A percentile compares a stretch with the other conserved stretches of the same genome.
These are phyloP conservation scores for Syncephalastrum racemosum DNA, from an alignment of 371 early-diverging fungal genomes.

Conservation along the genomic window DNA sequence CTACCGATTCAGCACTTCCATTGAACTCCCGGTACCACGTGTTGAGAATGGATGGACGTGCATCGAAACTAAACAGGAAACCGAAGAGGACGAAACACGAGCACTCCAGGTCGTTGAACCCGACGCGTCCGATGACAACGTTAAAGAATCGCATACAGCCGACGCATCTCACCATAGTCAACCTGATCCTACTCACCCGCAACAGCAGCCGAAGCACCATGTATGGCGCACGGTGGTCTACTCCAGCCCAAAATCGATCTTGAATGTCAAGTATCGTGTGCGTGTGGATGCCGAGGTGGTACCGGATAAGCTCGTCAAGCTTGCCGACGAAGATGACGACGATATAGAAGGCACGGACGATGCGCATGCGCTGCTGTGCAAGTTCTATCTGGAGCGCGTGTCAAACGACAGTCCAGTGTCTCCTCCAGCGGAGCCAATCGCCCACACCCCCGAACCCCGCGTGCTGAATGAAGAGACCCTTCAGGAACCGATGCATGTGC, in stretches of 20 bases:
- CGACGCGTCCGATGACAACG: background rate
- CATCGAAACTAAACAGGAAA: no score
- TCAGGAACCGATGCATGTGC: constrained; percentile 24
- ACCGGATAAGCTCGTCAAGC: constrained; percentile 18
- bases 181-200: no score
- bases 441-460: background rate
- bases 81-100: constrained; percentile 5
- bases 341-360: constrained; percentile 7
- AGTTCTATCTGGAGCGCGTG: constrained; percentile 42
- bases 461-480: background rate
- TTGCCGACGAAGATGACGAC: constrained; percentile 13
- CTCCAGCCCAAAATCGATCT: constrained; percentile 30
- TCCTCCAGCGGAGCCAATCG: constrained; percentile 2
- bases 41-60: constrained; percentile 19
- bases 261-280: constrained; percentile 36
- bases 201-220: no score
- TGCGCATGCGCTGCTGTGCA: constrained; percentile 25
- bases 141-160: background rate
- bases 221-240: constrained; percentile 24
- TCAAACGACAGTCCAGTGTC: background rate
- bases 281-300: constrained; percentile 38
- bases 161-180: no score
- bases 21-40: constrained; percentile 23
- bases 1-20: constrained; percentile 33
- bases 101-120: background rate